Percentiles rank a stretch among this genome's conserved stretches.
These are phyloP conservation scores for Adiantum capillusveneris DNA, from an alignment of 75 land plant genomes.

Conservation along the genomic window DNA sequence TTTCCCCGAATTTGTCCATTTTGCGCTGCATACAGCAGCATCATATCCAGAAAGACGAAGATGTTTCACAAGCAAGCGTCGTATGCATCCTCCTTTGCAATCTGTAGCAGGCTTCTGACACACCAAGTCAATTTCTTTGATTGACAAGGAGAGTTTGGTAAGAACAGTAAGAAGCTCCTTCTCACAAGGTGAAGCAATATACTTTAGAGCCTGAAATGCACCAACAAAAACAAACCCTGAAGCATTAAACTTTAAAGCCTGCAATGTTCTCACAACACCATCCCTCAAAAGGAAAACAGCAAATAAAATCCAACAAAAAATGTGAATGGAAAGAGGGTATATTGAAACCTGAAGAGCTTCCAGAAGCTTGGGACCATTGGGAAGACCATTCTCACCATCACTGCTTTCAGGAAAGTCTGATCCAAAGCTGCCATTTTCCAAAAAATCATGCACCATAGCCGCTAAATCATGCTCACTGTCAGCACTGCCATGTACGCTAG, in stretches of 20 bases:
- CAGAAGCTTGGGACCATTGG: slow-evolving; percentile 7
- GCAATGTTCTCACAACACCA: background rate
- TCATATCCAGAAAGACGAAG: slow-evolving; percentile 24
- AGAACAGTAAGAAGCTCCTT: slow-evolving; percentile 19
- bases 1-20: slow-evolving; percentile 20
- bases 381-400: slow-evolving; percentile 7
- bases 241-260: too few relatives aligned
- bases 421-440: slow-evolving; percentile 28
- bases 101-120: slow-evolving; percentile 8
- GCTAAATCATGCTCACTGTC: slow-evolving; percentile 32
- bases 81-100: slow-evolving; percentile 39
- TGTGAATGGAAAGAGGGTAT: background rate
- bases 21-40: slow-evolving; percentile 32
- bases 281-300: background rate
- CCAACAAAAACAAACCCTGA: too few relatives aligned
- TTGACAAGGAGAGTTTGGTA: slow-evolving; percentile 8
- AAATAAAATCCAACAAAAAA: background rate
- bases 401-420: slow-evolving; percentile 7
- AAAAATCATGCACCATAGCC: slow-evolving; percentile 43
- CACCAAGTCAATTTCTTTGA: slow-evolving; percentile 17
- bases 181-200: slow-evolving; percentile 5
- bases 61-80: slow-evolving; percentile 31
- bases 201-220: slow-evolving; percentile 17
- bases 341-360: slow-evolving; percentile 17
- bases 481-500: slow-evolving; percentile 10